phyloP scores from a whole-genome alignment of 2,329 filamentous ascomycete genomes.

The Orbilia oligospora region DNA sequence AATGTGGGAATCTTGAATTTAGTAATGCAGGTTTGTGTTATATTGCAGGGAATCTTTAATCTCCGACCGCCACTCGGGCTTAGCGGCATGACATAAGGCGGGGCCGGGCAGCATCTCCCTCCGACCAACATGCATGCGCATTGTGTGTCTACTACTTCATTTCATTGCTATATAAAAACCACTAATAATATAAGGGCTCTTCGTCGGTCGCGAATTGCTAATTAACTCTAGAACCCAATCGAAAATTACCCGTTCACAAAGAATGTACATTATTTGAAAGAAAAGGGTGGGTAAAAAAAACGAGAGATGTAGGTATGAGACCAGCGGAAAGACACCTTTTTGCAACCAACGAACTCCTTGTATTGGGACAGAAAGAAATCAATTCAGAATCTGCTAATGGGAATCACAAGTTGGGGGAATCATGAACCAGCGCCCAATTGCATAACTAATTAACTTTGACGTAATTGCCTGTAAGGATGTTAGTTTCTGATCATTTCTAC shows the following conservation, averaged over 20 bases:
- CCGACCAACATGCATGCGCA: not conserved
- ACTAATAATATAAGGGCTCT: not conserved
- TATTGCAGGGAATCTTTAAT: constrained; percentile 14
- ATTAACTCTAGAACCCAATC: constrained; percentile 38
- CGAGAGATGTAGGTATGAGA: constrained; percentile 10
- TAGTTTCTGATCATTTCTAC: constrained; percentile 68
- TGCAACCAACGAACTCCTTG: constrained; percentile 60
- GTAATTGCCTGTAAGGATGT: constrained; percentile 67
- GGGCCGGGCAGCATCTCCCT: not conserved
- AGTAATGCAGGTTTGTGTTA: constrained; percentile 22
- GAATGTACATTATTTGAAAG: constrained; percentile 47
- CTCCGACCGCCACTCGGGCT: constrained; percentile 56
- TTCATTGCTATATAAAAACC: not conserved
- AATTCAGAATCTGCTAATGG: constrained; percentile 27
- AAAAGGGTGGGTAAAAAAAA: constrained; percentile 1
- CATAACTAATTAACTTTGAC: constrained; percentile 67
- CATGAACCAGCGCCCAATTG: constrained; percentile 4
- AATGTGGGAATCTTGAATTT: constrained; percentile 30
- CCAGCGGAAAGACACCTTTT: constrained; percentile 43
- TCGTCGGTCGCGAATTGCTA: constrained; percentile 3
- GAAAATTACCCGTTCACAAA: constrained; percentile 27
- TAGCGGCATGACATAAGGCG: constrained; percentile 19
- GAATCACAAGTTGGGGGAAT: constrained; percentile 19
- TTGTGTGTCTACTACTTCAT: not conserved
- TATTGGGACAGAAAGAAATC: constrained; percentile 36